Evolutionary conservation across 768 basidiomycete species (phyloP).

Genomic region (Macrolepiota fuliginosa): DNA sequence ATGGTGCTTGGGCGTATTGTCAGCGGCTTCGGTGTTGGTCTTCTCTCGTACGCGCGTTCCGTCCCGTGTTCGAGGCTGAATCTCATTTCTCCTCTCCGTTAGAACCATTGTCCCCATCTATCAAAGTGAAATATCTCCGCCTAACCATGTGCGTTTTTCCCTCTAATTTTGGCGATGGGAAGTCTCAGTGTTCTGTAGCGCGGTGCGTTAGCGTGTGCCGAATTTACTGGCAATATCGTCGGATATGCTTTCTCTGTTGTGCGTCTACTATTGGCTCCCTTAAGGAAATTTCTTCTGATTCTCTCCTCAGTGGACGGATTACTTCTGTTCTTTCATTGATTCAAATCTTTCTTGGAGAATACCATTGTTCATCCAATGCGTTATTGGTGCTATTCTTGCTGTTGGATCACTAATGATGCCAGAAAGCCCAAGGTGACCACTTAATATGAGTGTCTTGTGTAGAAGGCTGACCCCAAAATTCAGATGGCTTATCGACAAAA

Average conservation of each 20-base stretch:
- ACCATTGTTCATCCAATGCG: slow-evolving; percentile 77
- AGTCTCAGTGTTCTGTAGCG: slow-evolving; percentile 39
- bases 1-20: slow-evolving; percentile 77
- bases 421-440: slow-evolving; percentile 70
- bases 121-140: slow-evolving; percentile 89
- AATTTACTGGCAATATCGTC: slow-evolving; percentile 85
- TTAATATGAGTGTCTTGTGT: neutral
- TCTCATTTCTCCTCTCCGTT: neutral
- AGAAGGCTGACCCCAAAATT: neutral
- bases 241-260: slow-evolving; percentile 84
- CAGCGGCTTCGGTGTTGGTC: slow-evolving; percentile 77
- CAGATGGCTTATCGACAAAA: slow-evolving; percentile 85
- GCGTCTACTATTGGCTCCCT: neutral
- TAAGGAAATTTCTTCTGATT: neutral
- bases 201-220: slow-evolving; percentile 85
- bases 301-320: slow-evolving; percentile 76
- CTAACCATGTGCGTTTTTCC: slow-evolving; percentile 59
- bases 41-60: slow-evolving; percentile 61
- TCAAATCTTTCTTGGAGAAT: slow-evolving; percentile 83
- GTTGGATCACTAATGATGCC: slow-evolving; percentile 79
- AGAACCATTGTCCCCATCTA: slow-evolving; percentile 88
- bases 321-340: slow-evolving; percentile 82
- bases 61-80: neutral
- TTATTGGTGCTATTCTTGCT: slow-evolving; percentile 77
- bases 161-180: neutral